phyloP scores from a whole-genome alignment of 805 yeast genomes.

The Kuraishia ogatae region DNA sequence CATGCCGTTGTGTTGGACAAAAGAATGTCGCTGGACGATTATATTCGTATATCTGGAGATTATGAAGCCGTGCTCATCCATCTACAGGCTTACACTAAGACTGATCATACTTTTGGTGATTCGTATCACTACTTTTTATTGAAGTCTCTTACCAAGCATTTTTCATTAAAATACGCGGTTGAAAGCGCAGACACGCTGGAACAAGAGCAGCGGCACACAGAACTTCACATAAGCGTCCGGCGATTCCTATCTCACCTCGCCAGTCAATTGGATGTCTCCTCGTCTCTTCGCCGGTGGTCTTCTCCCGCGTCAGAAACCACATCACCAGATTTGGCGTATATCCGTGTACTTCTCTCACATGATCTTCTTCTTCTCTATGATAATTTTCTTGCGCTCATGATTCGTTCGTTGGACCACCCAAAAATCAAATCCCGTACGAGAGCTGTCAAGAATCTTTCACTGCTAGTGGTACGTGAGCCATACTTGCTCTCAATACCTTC shows the following conservation, averaged over 20 bases:
- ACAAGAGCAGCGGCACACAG: background rate
- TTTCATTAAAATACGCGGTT: too few relatives aligned
- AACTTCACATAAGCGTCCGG: background rate
- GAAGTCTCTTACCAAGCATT: conserved; percentile 1
- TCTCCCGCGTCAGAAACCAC: background rate
- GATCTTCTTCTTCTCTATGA: conserved; percentile 29
- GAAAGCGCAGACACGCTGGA: too few relatives aligned
- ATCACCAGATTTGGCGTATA: background rate
- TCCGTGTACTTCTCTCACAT: background rate
- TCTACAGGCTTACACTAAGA: background rate
- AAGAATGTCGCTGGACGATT: background rate
- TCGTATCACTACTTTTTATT: conserved; percentile 4
- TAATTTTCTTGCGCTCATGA: conserved; percentile 38
- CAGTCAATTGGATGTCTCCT: background rate
- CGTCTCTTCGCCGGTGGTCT: background rate
- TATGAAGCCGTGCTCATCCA: background rate
- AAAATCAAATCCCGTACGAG: conserved; percentile 48
- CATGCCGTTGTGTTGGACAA: background rate
- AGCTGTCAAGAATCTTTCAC: conserved; percentile 57
- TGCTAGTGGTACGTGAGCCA: conserved; percentile 45
- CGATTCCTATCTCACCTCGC: too few relatives aligned
- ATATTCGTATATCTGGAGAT: background rate
- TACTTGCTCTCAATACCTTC: conserved; percentile 37
- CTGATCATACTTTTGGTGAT: background rate
- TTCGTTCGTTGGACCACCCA: conserved; percentile 37